phyloP scores from a whole-genome alignment of 192 early-diverging fungal genomes.

The Linnemannia hyalina region DNA sequence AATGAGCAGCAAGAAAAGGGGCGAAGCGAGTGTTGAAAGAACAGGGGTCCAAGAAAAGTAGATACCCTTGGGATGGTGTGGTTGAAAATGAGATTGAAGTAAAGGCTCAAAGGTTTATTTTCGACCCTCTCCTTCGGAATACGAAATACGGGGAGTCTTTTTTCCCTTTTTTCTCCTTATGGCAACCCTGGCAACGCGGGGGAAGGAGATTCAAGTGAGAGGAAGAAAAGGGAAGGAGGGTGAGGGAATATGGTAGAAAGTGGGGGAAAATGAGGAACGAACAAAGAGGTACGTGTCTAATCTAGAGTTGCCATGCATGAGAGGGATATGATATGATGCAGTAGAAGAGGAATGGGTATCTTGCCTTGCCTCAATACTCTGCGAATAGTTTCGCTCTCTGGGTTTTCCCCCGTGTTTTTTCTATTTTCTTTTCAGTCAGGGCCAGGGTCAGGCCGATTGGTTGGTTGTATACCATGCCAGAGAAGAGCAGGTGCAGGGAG shows the following conservation, averaged over 20 bases:
- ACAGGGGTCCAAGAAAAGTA: neutral
- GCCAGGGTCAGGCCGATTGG: neutral
- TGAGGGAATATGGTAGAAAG: neutral
- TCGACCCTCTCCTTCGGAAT: neutral
- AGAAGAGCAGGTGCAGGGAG: neutral
- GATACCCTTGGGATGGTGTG: neutral
- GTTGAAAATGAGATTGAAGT: neutral
- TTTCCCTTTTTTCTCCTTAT: neutral
- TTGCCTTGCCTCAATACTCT: neutral
- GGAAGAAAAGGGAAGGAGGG: neutral
- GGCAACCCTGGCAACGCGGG: neutral
- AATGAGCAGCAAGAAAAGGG: neutral
- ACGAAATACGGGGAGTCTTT: neutral
- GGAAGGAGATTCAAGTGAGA: neutral
- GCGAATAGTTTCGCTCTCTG: neutral
- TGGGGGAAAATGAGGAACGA: neutral
- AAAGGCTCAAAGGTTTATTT: neutral
- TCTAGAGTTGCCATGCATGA: conserved; percentile 5
- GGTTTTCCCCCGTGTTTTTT: conserved; percentile 7
- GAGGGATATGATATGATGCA: neutral
- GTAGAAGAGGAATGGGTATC: neutral
- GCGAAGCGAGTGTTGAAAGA: neutral
- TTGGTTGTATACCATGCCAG: neutral
- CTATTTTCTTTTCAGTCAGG: neutral
- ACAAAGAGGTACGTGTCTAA: neutral